Conservation (phyloP, 2,329 filamentous ascomycete genomes). For the Plenodomus lindquistii region DNA sequence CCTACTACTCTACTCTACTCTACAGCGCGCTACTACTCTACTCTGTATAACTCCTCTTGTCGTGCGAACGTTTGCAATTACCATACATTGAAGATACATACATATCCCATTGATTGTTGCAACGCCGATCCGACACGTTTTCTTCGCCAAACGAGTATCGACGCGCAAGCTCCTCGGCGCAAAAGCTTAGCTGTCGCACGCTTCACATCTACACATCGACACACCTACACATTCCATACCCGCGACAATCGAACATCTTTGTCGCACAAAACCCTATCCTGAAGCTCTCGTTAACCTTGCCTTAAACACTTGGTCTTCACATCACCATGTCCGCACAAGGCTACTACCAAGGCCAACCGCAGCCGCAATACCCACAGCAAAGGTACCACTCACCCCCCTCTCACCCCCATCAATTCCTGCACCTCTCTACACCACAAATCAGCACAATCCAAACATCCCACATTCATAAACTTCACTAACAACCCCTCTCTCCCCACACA, state of each 20-base stretch:
- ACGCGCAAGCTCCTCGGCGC: conserved; percentile 6
- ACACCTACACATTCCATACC: not conserved
- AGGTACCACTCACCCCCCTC: too few relatives aligned
- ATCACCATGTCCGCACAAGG: conserved; percentile 41
- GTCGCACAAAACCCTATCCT: not conserved
- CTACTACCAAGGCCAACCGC: conserved; percentile 39
- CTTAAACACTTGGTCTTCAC: too few relatives aligned
- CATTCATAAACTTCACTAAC: not conserved
- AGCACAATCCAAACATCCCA: not conserved
- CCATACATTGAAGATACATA: too few relatives aligned
- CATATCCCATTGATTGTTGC: too few relatives aligned
- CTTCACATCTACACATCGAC: not conserved
- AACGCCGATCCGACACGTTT: too few relatives aligned
- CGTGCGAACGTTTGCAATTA: too few relatives aligned
- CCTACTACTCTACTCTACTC: too few relatives aligned
- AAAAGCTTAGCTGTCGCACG: conserved; percentile 3
- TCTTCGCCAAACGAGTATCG: not conserved
- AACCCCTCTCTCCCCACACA: conserved; percentile 6
- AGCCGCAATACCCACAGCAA: conserved; percentile 44
- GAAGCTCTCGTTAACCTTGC: too few relatives aligned
- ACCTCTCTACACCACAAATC: too few relatives aligned
- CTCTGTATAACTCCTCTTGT: not conserved
- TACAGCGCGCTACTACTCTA: not conserved
- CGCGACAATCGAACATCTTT: not conserved
- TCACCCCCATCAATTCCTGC: too few relatives aligned